Conservation (phyloP, 352 stramenopile genomes). For the Pythium sp. region DNA sequence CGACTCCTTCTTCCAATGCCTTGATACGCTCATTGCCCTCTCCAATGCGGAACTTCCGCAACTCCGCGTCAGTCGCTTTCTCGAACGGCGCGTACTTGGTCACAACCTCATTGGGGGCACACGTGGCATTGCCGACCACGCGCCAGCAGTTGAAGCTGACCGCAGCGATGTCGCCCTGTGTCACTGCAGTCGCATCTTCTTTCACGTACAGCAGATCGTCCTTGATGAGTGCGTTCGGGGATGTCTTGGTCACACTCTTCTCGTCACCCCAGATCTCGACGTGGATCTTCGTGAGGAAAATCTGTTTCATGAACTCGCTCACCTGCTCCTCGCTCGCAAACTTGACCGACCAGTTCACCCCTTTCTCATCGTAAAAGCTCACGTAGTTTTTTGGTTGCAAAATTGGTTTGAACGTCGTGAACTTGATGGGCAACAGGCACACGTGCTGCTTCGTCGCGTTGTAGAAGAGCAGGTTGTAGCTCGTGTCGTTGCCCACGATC, state of each 20-base stretch:
- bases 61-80: slow-evolving; percentile 37
- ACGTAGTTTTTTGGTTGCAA: slow-evolving; percentile 77
- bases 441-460: slow-evolving; percentile 66
- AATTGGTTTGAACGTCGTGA: slow-evolving; percentile 55
- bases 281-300: slow-evolving; percentile 79
- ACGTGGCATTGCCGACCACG: slow-evolving; percentile 67
- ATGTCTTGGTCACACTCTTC: slow-evolving; percentile 52
- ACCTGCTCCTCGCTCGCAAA: slow-evolving; percentile 62
- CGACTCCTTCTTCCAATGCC: slow-evolving; percentile 83
- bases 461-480: slow-evolving; percentile 78
- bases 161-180: slow-evolving; percentile 56
- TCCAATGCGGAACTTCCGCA: slow-evolving; percentile 74
- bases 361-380: slow-evolving; percentile 81
- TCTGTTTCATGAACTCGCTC: slow-evolving; percentile 58
- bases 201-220: slow-evolving; percentile 48
- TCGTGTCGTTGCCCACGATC: slow-evolving; percentile 59
- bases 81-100: slow-evolving; percentile 83
- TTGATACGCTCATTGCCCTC: slow-evolving; percentile 83
- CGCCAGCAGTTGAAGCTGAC: slow-evolving; percentile 73
- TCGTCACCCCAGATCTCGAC: slow-evolving; percentile 71
- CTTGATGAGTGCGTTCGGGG: slow-evolving; percentile 41
- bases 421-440: slow-evolving; percentile 49
- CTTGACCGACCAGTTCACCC: slow-evolving; percentile 74
- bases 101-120: slow-evolving; percentile 55
- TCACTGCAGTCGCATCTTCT: slow-evolving; percentile 34